These are phyloP conservation scores for Fomitopsis betulina DNA, from an alignment of 1,284 basidiomycete genomes.

Conservation along the genomic window DNA sequence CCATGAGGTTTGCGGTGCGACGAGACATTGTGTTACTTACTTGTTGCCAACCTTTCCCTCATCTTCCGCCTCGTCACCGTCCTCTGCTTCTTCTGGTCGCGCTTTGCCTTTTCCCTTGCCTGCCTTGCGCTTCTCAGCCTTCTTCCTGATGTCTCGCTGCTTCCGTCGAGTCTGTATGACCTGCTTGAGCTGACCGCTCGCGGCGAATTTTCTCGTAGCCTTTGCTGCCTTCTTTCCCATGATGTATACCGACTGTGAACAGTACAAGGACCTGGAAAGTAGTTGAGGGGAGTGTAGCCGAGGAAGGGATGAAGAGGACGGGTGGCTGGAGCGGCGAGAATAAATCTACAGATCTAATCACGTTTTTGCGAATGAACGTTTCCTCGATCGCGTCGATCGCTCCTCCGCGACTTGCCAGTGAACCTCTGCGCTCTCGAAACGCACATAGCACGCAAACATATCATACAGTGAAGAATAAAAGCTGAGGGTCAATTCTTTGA, in stretches of 20 bases:
- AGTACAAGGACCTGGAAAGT: no score
- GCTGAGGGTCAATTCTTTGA: not conserved
- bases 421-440: not conserved
- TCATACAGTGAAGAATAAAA: not conserved
- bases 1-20: constrained; percentile 1
- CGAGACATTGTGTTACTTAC: constrained; percentile 12
- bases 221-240: constrained; percentile 70
- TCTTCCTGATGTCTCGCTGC: constrained; percentile 71
- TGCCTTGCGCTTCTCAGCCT: constrained; percentile 57
- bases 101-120: constrained; percentile 40
- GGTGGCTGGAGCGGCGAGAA: not conserved
- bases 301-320: not conserved
- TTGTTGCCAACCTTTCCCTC: constrained; percentile 27
- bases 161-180: constrained; percentile 77
- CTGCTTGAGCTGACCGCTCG: constrained; percentile 84
- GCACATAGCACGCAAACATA: not conserved
- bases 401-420: no score
- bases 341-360: not conserved
- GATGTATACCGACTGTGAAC: not conserved
- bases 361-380: no score
- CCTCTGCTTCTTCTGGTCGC: constrained; percentile 32
- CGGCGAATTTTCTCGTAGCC: constrained; percentile 81
- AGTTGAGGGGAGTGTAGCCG: not conserved
- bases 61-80: constrained; percentile 35
- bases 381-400: not conserved